Evolutionary conservation across 352 stramenopile genomes (phyloP), one percentile per base, ranked within the genome.

Genomic region (Phytophthora pinifolia): DNA sequence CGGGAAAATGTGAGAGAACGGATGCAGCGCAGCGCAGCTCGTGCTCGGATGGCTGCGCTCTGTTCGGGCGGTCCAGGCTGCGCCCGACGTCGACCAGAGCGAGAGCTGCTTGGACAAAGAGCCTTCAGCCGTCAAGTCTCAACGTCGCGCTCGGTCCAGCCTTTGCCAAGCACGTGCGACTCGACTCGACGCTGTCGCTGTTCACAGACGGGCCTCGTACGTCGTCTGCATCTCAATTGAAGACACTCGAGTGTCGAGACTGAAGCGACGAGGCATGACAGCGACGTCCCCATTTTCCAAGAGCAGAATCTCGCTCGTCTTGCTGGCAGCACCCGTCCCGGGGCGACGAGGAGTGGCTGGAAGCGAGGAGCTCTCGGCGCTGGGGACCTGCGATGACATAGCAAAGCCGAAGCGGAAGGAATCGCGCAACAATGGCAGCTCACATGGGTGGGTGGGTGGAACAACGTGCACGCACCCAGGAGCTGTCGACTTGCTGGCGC

Each of bases 111-210:
- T 29, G 36, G 33, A n/a, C n/a, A n/a, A n/a, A n/a, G n/a, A n/a
- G n/a, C n/a, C n/a, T n/a, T n/a, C n/a, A n/a, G n/a, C n/a, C n/a
- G n/a, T n/a, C 18, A 37, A 62, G 38, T 55, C n/a, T 53, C 64
- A 68, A 72, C 54, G 37, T 37, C 46, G 69, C 59, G 49, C 31
- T 66, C 25, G 9, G 39, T 33, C 62, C 54, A 14, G 51, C 30
- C 44, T 70, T 58, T 70, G 56, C 55, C 38, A 48, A 54, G 64
- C 59, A 70, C 65, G 65, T 70, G 60, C 65, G 57, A 31, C 20
- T 62, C 56, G 34, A 65, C 37, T 62, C 37, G 35, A 67, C 62
- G 51, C 48, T 47, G 18, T 29, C 34, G 22, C 13, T 36, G 42
- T 34, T 42, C 45, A 60, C 36, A 61, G 56, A 66, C 58, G 49